phyloP scores from a whole-genome alignment of 2,329 filamentous ascomycete species.

The Neonectria neomacrospora region DNA sequence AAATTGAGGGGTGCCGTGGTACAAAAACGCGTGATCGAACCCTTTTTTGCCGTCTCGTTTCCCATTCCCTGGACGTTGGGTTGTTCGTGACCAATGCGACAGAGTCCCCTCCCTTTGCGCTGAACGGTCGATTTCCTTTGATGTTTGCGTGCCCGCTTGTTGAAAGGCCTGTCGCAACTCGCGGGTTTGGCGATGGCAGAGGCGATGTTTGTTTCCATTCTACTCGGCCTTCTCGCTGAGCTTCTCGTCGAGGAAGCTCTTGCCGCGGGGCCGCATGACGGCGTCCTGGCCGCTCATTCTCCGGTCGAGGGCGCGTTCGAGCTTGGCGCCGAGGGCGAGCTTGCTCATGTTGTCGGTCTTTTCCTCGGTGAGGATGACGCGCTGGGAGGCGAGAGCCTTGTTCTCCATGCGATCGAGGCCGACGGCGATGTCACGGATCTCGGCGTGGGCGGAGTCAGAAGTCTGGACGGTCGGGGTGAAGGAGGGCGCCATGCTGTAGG shows the following conservation, averaged over 20 bases:
- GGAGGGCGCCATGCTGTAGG: slow-evolving; percentile 69
- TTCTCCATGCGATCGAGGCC: slow-evolving; percentile 90
- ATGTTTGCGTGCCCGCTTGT: neutral
- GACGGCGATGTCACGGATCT: slow-evolving; percentile 77
- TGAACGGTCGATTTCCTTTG: neutral
- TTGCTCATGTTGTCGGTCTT: slow-evolving; percentile 87
- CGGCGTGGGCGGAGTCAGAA: slow-evolving; percentile 65
- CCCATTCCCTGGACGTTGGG: neutral
- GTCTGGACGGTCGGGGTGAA: slow-evolving; percentile 68
- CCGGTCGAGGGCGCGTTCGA: slow-evolving; percentile 86
- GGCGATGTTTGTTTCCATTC: neutral
- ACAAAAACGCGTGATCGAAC: slow-evolving; percentile 4
- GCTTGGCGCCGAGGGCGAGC: slow-evolving; percentile 87
- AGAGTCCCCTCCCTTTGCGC: neutral
- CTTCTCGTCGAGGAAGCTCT: slow-evolving; percentile 49
- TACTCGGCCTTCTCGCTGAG: slow-evolving; percentile 51
- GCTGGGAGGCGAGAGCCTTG: slow-evolving; percentile 83
- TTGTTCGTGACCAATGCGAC: neutral
- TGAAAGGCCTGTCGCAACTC: neutral
- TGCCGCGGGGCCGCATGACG: slow-evolving; percentile 73
- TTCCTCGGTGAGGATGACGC: slow-evolving; percentile 75
- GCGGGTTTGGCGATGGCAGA: neutral
- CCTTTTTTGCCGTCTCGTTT: neutral
- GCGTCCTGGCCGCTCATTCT: slow-evolving; percentile 92
- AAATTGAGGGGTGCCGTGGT: slow-evolving; percentile 3